Evolutionary conservation across 1,284 basidiomycete species (phyloP), one percentile per base, ranked within the genome.

Genomic region (Ganoderma sinense): DNA sequence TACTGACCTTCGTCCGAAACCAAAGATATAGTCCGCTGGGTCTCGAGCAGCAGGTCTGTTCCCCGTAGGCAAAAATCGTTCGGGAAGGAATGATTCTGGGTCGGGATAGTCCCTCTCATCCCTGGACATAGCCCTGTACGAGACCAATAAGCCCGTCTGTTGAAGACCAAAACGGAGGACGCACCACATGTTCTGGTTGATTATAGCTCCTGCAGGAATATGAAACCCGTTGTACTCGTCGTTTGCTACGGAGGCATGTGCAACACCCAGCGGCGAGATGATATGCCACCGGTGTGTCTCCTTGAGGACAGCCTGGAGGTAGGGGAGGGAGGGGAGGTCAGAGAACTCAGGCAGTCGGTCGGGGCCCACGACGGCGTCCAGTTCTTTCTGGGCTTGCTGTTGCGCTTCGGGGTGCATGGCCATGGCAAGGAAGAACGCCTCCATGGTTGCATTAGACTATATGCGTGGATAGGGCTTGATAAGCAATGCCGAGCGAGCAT

Each of bases 391-490:
- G 1, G 77, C 77, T 58, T 74, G 75, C 26, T 58, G 40, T 62
- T 75, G 75, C 8, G 80, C 75, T 7, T 83, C 80, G 0, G 80
- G 83, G 56, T 80, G 73, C 45, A 79, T 73, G 1, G 79, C 62
- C 78, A 82, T 79, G 1, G 79, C 77, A 13, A 84, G 74, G 67
- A 82, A 77, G 69, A 83, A 80, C n/a, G 59, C 59, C 16, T 41
- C 41, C 36, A 40, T 43, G 39, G 59, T 36, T 8, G 36, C 33
- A n/a, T 61, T 33, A 33, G 40, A 56, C 53, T 56, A 26, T 11
- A 51, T 51, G 48, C 48, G 23, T 11, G 29, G 16, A 29, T 31
- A 4, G 6, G 3, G 4, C 16, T 7, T 6, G 4, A 31, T 33
- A 40, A 40, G 58, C n/a, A 20, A 18, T 33, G n/a, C 11, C 16